Conservation (phyloP, 345 rosid genomes). For the Eucalyptus dawsonii region DNA sequence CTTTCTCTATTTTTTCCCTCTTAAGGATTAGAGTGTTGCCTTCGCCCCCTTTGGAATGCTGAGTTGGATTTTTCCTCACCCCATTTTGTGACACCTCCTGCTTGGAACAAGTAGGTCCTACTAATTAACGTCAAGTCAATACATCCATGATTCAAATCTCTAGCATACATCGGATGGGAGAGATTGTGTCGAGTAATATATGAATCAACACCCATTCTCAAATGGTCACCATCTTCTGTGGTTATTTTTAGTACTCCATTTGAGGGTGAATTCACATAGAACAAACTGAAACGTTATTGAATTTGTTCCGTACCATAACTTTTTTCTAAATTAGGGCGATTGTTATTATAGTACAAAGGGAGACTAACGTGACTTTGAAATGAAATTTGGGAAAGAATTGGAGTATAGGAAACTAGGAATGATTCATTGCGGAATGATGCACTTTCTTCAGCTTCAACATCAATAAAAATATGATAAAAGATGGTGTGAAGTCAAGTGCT, state of each 20-base stretch:
- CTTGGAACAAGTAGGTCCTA: too few relatives aligned
- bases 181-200: too few relatives aligned
- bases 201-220: too few relatives aligned
- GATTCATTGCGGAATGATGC: not conserved
- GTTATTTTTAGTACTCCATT: not conserved
- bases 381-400: not conserved
- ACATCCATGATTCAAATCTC: too few relatives aligned
- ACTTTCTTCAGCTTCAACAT: not conserved
- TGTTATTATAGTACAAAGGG: not conserved
- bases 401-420: not conserved
- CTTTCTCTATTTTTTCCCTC: too few relatives aligned
- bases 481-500: not conserved
- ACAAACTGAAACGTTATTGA: fast-evolving
- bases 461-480: not conserved
- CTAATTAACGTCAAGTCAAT: too few relatives aligned
- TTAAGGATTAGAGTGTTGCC: too few relatives aligned
- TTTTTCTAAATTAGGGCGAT: not conserved
- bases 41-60: too few relatives aligned
- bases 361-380: not conserved
- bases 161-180: too few relatives aligned
- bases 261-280: not conserved
- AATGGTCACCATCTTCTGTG: not conserved
- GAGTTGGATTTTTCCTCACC: too few relatives aligned
- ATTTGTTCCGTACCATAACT: not conserved
- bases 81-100: too few relatives aligned